These are phyloP conservation scores for Citrus reticulata DNA, from an alignment of 345 rosid species.

Conservation along the genomic window DNA sequence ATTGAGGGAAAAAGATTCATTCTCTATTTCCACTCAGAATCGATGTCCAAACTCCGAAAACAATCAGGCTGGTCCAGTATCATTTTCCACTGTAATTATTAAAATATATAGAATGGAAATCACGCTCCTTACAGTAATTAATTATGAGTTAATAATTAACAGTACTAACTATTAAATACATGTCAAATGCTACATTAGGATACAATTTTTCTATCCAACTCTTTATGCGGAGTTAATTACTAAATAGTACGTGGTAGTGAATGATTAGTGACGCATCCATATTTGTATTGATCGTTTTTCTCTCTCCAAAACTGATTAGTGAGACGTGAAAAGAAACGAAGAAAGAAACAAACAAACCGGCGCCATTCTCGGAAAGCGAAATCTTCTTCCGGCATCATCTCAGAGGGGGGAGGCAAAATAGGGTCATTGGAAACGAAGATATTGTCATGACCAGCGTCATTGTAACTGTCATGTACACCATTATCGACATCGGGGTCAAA, in stretches of 20 bases:
- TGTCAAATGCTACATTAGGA: neutral
- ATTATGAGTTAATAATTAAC: neutral
- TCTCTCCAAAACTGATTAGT: neutral
- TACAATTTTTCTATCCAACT: neutral
- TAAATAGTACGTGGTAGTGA: too few relatives aligned
- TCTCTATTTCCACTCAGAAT: neutral
- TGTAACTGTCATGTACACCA: constrained; percentile 16
- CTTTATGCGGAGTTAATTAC: too few relatives aligned
- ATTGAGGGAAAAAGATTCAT: neutral
- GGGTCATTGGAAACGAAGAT: constrained; percentile 27
- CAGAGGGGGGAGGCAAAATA: constrained; percentile 38
- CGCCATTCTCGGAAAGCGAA: constrained; percentile 71
- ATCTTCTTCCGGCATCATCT: constrained; percentile 68
- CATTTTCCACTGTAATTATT: neutral
- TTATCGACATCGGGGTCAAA: constrained; percentile 30
- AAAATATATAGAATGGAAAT: neutral
- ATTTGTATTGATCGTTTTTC: too few relatives aligned
- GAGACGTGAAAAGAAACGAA: neutral
- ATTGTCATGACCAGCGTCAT: constrained; percentile 19
- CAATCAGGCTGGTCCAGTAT: neutral
- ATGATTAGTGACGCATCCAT: too few relatives aligned
- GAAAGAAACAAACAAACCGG: constrained; percentile 42
- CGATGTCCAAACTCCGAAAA: neutral
- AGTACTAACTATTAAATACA: neutral
- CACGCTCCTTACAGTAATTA: neutral